Evolutionary conservation across 2,329 filamentous ascomycete species (phyloP), one percentile per base, ranked within the genome.

Genomic region (Nothophaeocryptopus gaeumannii): DNA sequence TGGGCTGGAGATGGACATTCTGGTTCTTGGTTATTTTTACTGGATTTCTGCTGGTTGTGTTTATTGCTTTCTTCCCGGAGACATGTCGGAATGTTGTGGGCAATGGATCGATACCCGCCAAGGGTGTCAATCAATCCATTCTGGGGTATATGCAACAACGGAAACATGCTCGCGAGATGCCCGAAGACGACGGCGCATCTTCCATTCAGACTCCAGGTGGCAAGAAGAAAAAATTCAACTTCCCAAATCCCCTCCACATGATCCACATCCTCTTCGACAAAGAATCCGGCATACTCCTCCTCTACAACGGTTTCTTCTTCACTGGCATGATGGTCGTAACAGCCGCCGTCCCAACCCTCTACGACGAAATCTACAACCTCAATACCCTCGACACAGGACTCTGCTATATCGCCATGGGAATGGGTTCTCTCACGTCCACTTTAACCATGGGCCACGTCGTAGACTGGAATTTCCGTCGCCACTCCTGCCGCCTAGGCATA

Each of bases 391-490:
- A 62, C 11, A 56, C 55, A 11, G 60, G 60, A 9, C 55, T 63
- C 20, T 62, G 58, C 53, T 62, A 61, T 45, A 59, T 63, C 32
- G 32, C 72, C 0, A 68, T 72, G 34, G 72, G 70, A 33, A 53
- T 68, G 8, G 73, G 73, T 3, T 65, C 67, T 26, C 55, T 73
- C 31, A 41, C 63, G 13, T 63, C 70, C 36, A 65, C 72, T 10
- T 54, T 72, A 16, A 62, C 72, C 12, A 72, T 69, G 40, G 85
- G 88, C 7, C 74, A 76, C 2, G 57, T 82, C 1, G 77, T 88
- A 14, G 86, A 89, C 67, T 84, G 81, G 76, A 90, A 91, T 65
- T 95, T 88, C 66, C 77, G 82, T 5, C 79, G 85, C 34, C 78
- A 83, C 39, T 86, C 87, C 1, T 75, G 72, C 41, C 75, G 77